These are phyloP conservation scores for Kwoniella europaea DNA, from an alignment of 768 basidiomycete species.

Conservation along the genomic window DNA sequence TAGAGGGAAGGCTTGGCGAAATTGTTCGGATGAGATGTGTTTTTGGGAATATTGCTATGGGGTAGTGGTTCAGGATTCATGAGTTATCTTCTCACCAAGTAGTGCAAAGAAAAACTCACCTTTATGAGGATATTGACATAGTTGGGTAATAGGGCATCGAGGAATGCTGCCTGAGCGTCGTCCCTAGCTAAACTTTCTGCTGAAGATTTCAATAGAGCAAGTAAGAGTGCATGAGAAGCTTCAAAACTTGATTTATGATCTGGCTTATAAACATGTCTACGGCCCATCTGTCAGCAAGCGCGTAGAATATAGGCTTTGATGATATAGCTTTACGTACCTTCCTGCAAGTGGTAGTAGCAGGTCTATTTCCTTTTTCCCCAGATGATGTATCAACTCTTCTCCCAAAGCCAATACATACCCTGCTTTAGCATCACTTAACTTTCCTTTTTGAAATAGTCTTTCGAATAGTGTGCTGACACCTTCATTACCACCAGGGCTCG, in stretches of 20 bases:
- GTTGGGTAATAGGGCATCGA: conserved; percentile 21
- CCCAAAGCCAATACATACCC: conserved; percentile 22
- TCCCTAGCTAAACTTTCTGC: background rate
- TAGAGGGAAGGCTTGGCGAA: conserved; percentile 31
- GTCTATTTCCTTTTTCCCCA: conserved; percentile 15
- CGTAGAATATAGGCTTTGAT: no score
- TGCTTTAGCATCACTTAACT: conserved; percentile 1
- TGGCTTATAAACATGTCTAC: conserved; percentile 19
- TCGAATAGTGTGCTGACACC: conserved; percentile 4
- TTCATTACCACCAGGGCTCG: conserved; percentile 1
- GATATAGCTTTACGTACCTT: conserved; percentile 19
- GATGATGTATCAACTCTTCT: conserved; percentile 30
- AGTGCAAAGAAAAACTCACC: conserved; percentile 12
- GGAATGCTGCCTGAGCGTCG: conserved; percentile 7
- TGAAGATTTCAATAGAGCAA: conserved; percentile 26
- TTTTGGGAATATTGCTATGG: conserved; percentile 28
- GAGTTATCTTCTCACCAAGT: background rate
- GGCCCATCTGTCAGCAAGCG: no score
- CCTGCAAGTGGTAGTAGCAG: conserved; percentile 1
- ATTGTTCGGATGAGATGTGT: conserved; percentile 30
- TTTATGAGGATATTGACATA: conserved; percentile 25
- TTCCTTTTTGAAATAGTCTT: background rate
- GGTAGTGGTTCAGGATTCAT: background rate
- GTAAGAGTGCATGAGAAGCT: conserved; percentile 43
- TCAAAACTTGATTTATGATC: conserved; percentile 34